Conservation (phyloP, 352 stramenopile species). For the Globisporangium paroecandrum region DNA sequence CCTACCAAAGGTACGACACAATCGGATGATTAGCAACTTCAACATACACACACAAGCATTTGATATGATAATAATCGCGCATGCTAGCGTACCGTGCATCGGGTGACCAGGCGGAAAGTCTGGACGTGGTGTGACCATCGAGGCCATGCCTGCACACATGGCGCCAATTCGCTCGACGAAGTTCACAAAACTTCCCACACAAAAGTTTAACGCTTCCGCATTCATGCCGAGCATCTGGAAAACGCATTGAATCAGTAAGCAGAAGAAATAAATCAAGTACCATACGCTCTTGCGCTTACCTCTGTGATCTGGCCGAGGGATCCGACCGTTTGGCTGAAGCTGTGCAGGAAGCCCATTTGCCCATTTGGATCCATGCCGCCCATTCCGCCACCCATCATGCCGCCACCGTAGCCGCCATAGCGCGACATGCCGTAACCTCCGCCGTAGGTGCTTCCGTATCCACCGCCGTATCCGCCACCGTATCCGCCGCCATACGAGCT, state of each 20-base stretch:
- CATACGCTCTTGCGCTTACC: constrained; percentile 18
- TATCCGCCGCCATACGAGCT: constrained; percentile 23
- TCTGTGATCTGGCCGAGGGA: constrained; percentile 75
- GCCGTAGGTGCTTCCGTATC: constrained; percentile 32
- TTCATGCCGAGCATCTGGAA: constrained; percentile 68
- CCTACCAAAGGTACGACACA: constrained; percentile 19
- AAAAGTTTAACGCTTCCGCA: constrained; percentile 72
- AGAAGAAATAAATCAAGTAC: neutral
- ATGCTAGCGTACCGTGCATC: constrained; percentile 43
- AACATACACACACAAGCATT: neutral
- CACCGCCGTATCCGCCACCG: constrained; percentile 3
- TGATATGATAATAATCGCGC: neutral
- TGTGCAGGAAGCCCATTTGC: constrained; percentile 56
- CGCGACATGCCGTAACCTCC: constrained; percentile 35
- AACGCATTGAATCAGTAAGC: neutral
- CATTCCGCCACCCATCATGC: constrained; percentile 24
- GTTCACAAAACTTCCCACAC: constrained; percentile 75
- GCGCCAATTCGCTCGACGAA: constrained; percentile 81
- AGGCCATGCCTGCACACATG: constrained; percentile 65
- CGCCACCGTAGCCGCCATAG: constrained; percentile 26
- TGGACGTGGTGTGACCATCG: constrained; percentile 62
- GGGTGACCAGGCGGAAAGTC: constrained; percentile 69
- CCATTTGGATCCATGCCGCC: constrained; percentile 48
- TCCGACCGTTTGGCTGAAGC: constrained; percentile 66
- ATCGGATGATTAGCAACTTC: neutral